Base-by-base conservation (phyloP, 2,329 filamentous ascomycete genomes). In the Byssochlamys sp. region DNA sequence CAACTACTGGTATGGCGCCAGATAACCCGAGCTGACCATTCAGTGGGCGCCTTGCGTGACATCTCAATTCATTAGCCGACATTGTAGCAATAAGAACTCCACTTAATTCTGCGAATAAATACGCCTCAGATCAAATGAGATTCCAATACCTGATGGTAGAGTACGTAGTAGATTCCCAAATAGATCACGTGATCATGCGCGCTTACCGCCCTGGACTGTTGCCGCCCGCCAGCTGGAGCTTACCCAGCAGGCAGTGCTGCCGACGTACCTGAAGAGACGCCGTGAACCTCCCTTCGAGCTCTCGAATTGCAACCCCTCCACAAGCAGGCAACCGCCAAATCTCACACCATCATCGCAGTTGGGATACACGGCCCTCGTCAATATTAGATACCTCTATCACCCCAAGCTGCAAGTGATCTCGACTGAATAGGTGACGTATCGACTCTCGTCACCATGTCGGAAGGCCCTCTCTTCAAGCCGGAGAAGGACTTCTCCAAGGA, bases 401-500 rank as follows among this genome's bases (percentile, higher is more conserved):
- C 52, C 14, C 10, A 11, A 54, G 52, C 28, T 35, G 52, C 25
- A 19, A 12, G 49, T 56, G 28, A 45, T 26, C 14, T 14, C 19
- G 7, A 57, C 50, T 11, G 10, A 51, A 26, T n/a, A 45, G 56
- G 56, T 57, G 55, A 59, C 57, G 57, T 52, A 55, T 54, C 58
- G 57, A 35, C 61, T 59, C 57, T 66, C 67, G 67, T 68, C 75
- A 81, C 65, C 72, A 95, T 95, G 91, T 88, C 91, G 69, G 89
- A 91, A 77, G 85, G 85, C 76, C 77, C 82, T 70, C 77, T 85
- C 67, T 73, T 94, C 75, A 95, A 95, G 84, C 90, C 92, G 71
- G 94, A 99, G 81, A 96, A 95, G 87, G 94, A 99, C 85, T 96
- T 89, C 84, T 88, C 89, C 71, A 95, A 96, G 79, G 91, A 97